Conservation (phyloP, 257 asterid genomes). For the Plantago ovata region DNA sequence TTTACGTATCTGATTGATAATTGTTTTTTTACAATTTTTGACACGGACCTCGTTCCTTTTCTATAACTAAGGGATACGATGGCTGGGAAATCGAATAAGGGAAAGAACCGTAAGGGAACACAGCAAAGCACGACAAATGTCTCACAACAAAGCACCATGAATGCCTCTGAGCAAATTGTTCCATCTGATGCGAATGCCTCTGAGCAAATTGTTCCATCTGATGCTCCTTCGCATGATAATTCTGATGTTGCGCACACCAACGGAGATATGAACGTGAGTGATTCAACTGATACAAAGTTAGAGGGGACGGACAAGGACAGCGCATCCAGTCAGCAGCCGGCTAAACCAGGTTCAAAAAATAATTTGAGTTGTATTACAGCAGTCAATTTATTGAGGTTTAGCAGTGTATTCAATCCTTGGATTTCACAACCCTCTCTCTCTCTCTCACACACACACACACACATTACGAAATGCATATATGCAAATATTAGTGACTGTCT, state of each 20-base stretch:
- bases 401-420: background rate
- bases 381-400: background rate
- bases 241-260: slow-evolving; percentile 36
- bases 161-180: slow-evolving; percentile 32
- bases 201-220: slow-evolving; percentile 24
- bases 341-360: slow-evolving; percentile 41
- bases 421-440: background rate
- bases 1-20: background rate
- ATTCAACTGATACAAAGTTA: slow-evolving; percentile 25
- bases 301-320: slow-evolving; percentile 44
- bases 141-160: slow-evolving; percentile 23
- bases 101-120: slow-evolving; percentile 63
- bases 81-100: slow-evolving; percentile 87
- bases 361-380: background rate
- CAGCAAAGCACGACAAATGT: slow-evolving; percentile 37
- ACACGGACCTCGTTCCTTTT: background rate
- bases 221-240: slow-evolving; percentile 37
- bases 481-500: background rate
- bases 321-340: slow-evolving; percentile 32
- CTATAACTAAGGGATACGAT: slow-evolving; percentile 36
- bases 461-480: background rate
- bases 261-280: slow-evolving; percentile 40
- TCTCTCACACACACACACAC: too few species aligned
- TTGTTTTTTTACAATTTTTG: background rate
- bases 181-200: slow-evolving; percentile 18